Evolutionary conservation across 768 basidiomycete genomes (phyloP).

Genomic region (Grammothele lineata): DNA sequence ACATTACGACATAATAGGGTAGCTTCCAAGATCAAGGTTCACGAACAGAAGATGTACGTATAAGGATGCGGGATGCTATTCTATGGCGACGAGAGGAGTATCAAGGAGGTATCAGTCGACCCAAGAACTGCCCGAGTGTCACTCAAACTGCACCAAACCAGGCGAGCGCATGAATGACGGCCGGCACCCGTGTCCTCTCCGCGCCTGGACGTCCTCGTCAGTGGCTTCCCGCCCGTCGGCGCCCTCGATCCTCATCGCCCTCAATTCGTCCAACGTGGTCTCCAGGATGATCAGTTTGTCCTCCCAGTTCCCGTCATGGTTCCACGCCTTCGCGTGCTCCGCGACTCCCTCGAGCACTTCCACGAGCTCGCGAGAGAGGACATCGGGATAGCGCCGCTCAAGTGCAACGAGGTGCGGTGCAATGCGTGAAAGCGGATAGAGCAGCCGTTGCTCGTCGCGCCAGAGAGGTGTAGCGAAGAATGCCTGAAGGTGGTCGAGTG

Average conservation of each 20-base stretch:
- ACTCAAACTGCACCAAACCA: too few relatives aligned
- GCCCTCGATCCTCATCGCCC: not conserved
- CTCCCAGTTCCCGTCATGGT: slow-evolving; percentile 12
- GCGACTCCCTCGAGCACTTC: slow-evolving; percentile 8
- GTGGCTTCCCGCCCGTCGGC: too few relatives aligned
- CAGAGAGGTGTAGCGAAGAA: slow-evolving; percentile 12
- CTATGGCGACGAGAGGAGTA: too few relatives aligned
- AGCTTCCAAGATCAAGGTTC: too few relatives aligned
- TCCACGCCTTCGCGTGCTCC: slow-evolving; percentile 1
- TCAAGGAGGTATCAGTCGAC: too few relatives aligned
- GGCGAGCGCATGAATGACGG: too few relatives aligned
- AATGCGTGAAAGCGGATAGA: slow-evolving; percentile 13
- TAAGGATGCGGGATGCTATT: too few relatives aligned
- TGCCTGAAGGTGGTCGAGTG: slow-evolving; percentile 3
- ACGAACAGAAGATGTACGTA: too few relatives aligned
- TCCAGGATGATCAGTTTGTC: slow-evolving; percentile 11
- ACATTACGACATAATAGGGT: too few relatives aligned
- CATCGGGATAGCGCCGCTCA: slow-evolving; percentile 2
- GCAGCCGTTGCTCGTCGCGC: slow-evolving; percentile 5
- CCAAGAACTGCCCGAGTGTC: too few relatives aligned
- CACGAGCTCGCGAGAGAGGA: slow-evolving; percentile 3
- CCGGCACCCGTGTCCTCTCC: too few relatives aligned
- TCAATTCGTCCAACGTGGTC: slow-evolving; percentile 2
- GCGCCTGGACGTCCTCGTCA: too few relatives aligned
- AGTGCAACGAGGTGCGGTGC: slow-evolving; percentile 9